Conservation (phyloP, 805 yeast species). For the Starmerella lactis-condensi region DNA sequence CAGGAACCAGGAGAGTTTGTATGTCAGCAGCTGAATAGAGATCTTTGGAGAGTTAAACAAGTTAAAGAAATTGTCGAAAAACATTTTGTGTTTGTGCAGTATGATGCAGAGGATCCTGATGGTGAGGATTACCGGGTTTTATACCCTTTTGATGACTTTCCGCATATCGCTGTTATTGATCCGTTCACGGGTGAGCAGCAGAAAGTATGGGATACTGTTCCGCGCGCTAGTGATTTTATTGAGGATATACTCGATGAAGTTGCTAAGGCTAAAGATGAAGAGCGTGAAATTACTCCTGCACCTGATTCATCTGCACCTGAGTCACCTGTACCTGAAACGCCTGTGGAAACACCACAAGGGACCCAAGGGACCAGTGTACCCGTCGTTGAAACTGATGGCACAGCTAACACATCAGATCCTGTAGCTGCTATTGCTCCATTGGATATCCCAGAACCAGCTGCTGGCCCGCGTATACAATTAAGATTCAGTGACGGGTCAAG, state of each 20-base stretch:
- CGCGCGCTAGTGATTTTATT: slow-evolving; percentile 40
- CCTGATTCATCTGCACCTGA: background rate
- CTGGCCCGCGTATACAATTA: slow-evolving; percentile 52
- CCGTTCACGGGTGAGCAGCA: slow-evolving; percentile 91
- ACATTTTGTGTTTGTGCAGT: slow-evolving; percentile 70
- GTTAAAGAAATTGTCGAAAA: slow-evolving; percentile 47
- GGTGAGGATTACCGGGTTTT: slow-evolving; percentile 56
- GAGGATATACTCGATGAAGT: slow-evolving; percentile 56
- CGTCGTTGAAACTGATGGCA: background rate
- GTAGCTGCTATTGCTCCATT: too few relatives aligned
- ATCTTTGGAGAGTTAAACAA: slow-evolving; percentile 62
- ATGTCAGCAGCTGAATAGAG: slow-evolving; percentile 82
- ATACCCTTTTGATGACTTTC: slow-evolving; percentile 49
- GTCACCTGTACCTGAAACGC: too few relatives aligned
- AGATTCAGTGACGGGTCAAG: slow-evolving; percentile 76
- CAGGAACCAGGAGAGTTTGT: slow-evolving; percentile 73
- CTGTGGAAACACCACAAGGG: too few relatives aligned
- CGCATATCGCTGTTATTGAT: slow-evolving; percentile 82
- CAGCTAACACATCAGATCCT: background rate
- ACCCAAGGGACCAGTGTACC: too few relatives aligned
- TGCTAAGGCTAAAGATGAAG: slow-evolving; percentile 1
- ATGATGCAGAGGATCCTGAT: slow-evolving; percentile 54
- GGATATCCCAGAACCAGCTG: slow-evolving; percentile 1
- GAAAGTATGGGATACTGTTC: slow-evolving; percentile 53
- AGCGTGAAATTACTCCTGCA: background rate